These are phyloP conservation scores for Kockovaella imperatae DNA, from an alignment of 768 basidiomycete genomes.

Conservation along the genomic window DNA sequence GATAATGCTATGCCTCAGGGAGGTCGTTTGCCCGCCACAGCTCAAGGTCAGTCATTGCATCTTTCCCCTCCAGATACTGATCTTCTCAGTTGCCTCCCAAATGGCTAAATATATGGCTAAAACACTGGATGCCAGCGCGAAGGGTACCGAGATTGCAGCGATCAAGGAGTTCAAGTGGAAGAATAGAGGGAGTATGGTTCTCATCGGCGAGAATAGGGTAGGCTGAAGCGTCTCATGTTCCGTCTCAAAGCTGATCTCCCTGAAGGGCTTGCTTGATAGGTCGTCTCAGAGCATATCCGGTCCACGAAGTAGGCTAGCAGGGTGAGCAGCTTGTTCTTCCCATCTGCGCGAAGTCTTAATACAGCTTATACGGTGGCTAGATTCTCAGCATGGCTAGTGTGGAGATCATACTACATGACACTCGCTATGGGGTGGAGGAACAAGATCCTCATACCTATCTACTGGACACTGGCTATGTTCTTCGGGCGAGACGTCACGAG, in stretches of 20 bases:
- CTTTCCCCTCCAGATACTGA: conserved; percentile 11
- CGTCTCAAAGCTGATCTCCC: neutral
- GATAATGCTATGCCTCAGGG: conserved; percentile 61
- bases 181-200: conserved; percentile 68
- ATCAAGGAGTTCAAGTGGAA: conserved; percentile 61
- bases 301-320: conserved; percentile 7
- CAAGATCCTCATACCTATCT: conserved; percentile 19
- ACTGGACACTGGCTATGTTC: conserved; percentile 18
- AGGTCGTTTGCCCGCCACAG: conserved; percentile 65
- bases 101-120: conserved; percentile 21
- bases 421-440: conserved; percentile 20
- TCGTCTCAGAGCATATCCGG: conserved; percentile 8
- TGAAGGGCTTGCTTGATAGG: conserved; percentile 14
- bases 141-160: conserved; percentile 40
- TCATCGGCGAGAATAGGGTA: conserved; percentile 64
- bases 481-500: conserved; percentile 23
- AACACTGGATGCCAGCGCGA: conserved; percentile 9
- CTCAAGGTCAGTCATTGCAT: conserved; percentile 54
- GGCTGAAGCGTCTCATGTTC: neutral
- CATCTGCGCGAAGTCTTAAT: neutral
- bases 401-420: conserved; percentile 22
- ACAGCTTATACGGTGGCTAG: neutral
- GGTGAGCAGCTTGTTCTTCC: neutral
- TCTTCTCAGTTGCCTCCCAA: conserved; percentile 17
- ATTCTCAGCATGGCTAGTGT: conserved; percentile 18